These are phyloP conservation scores for Cutaneotrichosporon spelunceum DNA, from an alignment of 1,284 basidiomycete species.

Conservation along the genomic window DNA sequence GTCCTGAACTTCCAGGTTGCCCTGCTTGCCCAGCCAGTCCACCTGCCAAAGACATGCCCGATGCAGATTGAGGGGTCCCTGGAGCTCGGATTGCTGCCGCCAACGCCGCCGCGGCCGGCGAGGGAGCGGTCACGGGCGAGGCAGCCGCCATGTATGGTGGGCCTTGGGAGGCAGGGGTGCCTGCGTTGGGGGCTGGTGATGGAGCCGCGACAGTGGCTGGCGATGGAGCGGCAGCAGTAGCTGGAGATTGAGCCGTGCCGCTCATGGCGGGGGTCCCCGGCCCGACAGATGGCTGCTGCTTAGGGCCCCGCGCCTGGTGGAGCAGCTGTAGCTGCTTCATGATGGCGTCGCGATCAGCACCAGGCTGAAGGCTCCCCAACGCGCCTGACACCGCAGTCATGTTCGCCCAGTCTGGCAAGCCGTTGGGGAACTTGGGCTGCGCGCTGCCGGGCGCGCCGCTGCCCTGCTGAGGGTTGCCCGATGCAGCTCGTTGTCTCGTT, in stretches of 20 bases:
- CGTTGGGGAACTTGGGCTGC: slow-evolving; percentile 6
- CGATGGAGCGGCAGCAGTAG: slow-evolving; percentile 15
- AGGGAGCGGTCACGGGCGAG: slow-evolving; percentile 7
- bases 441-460: background rate
- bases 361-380: slow-evolving; percentile 24
- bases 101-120: slow-evolving; percentile 5
- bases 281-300: slow-evolving; percentile 7
- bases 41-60: slow-evolving; percentile 2
- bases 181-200: slow-evolving; percentile 14
- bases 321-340: slow-evolving; percentile 46
- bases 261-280: slow-evolving; percentile 7
- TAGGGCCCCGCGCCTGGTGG: slow-evolving; percentile 29
- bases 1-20: background rate
- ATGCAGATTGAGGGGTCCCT: background rate
- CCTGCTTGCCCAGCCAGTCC: slow-evolving; percentile 4
- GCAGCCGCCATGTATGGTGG: slow-evolving; percentile 8
- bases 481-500: slow-evolving; percentile 11
- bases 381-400: slow-evolving; percentile 20
- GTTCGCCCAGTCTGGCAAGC: slow-evolving; percentile 21
- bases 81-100: background rate
- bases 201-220: slow-evolving; percentile 13
- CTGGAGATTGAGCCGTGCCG: slow-evolving; percentile 16
- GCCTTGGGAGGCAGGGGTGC: background rate
- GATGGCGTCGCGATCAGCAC: slow-evolving; percentile 39
- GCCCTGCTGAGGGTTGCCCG: background rate